Evolutionary conservation across 2,329 filamentous ascomycete genomes (phyloP), one percentile per base, ranked within the genome.

Genomic region (Penicillium sp.): DNA sequence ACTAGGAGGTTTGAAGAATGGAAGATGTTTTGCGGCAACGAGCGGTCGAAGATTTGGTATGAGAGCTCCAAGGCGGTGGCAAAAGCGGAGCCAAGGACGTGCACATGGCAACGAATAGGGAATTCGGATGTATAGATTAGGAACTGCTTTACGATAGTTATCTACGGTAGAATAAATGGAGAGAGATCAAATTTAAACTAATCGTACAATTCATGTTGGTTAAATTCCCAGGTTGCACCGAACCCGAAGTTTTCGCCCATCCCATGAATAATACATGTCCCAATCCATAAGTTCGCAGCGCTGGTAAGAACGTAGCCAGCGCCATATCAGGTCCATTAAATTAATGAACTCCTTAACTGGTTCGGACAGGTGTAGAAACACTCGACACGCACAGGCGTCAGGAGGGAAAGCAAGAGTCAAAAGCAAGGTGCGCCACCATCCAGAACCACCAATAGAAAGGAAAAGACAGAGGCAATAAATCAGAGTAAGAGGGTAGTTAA

Each of bases 191-290:
- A 37, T 18, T 40, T 55, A 53, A 50, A 60, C 50, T 63, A 63
- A 59, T 65, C 62, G 56, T 66, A 66, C 64, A 66, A 50, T 65
- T 59, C 61, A 58, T 66, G 51, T 57, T 58, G 52, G 53, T 59
- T 58, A 55, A 54, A 63, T 64, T 38, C 57, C 61, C 51, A 59
- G 50, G 44, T 55, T 42, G 49, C 42, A 57, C 54, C 54, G n/a
- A 33, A 50, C 52, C 57, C 52, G 56, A 51, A 48, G 40, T 47
- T 54, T 59, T 54, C 49, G 51, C 49, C 50, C 35, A 47, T 58
- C 52, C 52, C 43, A 54, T 47, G 41, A 50, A 60, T 60, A 54
- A 58, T 61, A 60, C 58, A 62, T 52, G 53, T 47, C 42, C 49
- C 58, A 47, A 50, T 49, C 44, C 47, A 53, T 15, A 53, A 50